Conservation (phyloP, 345 rosid species). For the Atalantia buxifolia region DNA sequence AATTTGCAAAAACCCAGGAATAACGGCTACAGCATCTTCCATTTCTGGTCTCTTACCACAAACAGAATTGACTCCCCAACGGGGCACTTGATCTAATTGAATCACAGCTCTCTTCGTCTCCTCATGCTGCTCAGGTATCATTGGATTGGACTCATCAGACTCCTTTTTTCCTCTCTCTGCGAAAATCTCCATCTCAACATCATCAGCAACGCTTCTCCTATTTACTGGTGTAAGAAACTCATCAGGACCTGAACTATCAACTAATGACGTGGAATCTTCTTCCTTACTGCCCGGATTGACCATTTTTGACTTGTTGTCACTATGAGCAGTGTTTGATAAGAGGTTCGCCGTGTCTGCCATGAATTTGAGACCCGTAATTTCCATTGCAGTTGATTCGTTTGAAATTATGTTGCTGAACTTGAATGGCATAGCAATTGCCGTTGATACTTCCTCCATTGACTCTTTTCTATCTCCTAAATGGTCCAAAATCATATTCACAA, state of each 20-base stretch:
- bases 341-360: conserved; percentile 20
- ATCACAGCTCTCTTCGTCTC: conserved; percentile 27
- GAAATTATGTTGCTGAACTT: conserved; percentile 17
- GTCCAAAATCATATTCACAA: neutral
- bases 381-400: conserved; percentile 28
- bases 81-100: conserved; percentile 33
- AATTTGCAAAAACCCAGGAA: conserved; percentile 49
- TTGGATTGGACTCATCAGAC: conserved; percentile 23
- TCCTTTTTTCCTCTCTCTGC: neutral
- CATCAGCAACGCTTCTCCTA: neutral
- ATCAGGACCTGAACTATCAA: neutral
- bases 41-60: conserved; percentile 75
- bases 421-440: conserved; percentile 43
- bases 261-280: conserved; percentile 12
- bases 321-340: conserved; percentile 19
- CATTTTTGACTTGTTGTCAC: neutral
- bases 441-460: conserved; percentile 51
- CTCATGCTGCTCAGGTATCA: conserved; percentile 13
- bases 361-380: conserved; percentile 30
- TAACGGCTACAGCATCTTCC: conserved; percentile 66
- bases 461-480: conserved; percentile 7
- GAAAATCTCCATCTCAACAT: conserved; percentile 1
- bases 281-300: conserved; percentile 7
- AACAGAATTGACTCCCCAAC: conserved; percentile 60
- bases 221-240: conserved; percentile 13